A percentile compares a stretch with the other conserved stretches of the same genome.
These are phyloP conservation scores for Aureobasidium musti DNA, from an alignment of 2,329 filamentous ascomycete species.

Conservation along the genomic window DNA sequence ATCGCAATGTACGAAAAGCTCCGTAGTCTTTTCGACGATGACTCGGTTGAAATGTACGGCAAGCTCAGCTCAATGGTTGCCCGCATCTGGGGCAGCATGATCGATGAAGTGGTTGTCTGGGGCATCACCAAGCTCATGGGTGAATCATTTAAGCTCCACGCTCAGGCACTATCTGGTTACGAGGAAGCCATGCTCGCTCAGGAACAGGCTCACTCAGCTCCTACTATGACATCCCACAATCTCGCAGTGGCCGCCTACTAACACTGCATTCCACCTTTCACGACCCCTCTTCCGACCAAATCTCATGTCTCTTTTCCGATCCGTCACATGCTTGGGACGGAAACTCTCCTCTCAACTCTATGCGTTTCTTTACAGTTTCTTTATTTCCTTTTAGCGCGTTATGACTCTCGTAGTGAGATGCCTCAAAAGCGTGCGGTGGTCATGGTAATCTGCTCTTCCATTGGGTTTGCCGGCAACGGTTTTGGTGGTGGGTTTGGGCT, in stretches of 20 bases:
- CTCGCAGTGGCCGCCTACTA: constrained; percentile 38
- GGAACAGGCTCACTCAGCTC: constrained; percentile 46
- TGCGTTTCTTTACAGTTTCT: neutral
- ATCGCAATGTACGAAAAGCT: constrained; percentile 90
- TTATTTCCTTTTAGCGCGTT: constrained; percentile 20
- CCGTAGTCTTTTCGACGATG: constrained; percentile 85
- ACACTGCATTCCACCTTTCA: constrained; percentile 6
- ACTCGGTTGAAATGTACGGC: constrained; percentile 78
- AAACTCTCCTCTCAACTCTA: constrained; percentile 21
- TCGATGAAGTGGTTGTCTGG: constrained; percentile 98
- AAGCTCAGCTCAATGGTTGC: constrained; percentile 91
- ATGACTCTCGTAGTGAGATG: constrained; percentile 13
- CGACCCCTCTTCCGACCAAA: constrained; percentile 18
- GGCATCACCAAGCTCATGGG: constrained; percentile 96
- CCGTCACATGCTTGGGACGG: constrained; percentile 13
- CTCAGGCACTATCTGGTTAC: constrained; percentile 90
- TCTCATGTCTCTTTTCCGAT: constrained; percentile 19
- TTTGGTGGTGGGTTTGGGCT: constrained; percentile 11
- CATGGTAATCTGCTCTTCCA: constrained; percentile 25
- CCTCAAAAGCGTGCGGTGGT: constrained; percentile 24
- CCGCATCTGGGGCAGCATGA: constrained; percentile 94
- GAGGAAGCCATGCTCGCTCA: constrained; percentile 70
- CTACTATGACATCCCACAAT: constrained; percentile 46
- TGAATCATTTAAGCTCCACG: constrained; percentile 95
- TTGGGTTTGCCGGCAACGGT: constrained; percentile 28